These are phyloP conservation scores for Chytriomyces hyalinus DNA, from an alignment of 192 early-diverging fungal species.

Conservation along the genomic window DNA sequence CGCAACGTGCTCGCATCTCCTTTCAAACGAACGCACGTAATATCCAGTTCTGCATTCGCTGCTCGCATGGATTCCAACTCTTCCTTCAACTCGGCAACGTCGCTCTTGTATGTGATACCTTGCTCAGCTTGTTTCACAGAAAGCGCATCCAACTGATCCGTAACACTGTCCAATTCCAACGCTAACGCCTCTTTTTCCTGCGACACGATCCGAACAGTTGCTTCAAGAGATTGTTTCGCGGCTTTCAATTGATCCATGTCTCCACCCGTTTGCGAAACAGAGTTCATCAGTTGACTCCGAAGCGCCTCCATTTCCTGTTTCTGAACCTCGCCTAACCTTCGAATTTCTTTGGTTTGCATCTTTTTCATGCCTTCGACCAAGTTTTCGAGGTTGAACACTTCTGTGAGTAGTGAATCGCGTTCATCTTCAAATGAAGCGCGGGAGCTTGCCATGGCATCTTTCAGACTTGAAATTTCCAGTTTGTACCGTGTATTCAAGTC, in stretches of 20 bases:
- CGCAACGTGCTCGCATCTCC: background rate
- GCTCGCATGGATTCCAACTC: background rate
- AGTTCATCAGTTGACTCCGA: background rate
- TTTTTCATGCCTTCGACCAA: conserved; percentile 7
- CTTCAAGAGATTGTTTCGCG: background rate
- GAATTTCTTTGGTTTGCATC: conserved; percentile 2
- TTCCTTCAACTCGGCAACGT: background rate
- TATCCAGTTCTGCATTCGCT: background rate
- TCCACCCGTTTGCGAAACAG: background rate
- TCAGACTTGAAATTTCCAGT: conserved; percentile 15
- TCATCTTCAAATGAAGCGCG: conserved; percentile 3
- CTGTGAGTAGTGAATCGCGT: conserved; percentile 7
- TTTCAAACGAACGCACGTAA: background rate
- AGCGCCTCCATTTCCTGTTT: background rate
- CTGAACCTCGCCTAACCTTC: background rate
- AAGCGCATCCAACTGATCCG: background rate
- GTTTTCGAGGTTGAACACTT: conserved; percentile 15
- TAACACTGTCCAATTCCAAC: background rate
- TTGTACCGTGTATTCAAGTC: background rate
- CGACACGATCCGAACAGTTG: background rate
- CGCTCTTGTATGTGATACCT: background rate
- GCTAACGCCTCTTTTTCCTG: conserved; percentile 1
- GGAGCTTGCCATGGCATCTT: conserved; percentile 7
- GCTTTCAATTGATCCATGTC: background rate
- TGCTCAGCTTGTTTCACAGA: background rate